phyloP scores from a whole-genome alignment of 371 early-diverging fungal genomes.

The Syncephalastrum contaminatum region DNA sequence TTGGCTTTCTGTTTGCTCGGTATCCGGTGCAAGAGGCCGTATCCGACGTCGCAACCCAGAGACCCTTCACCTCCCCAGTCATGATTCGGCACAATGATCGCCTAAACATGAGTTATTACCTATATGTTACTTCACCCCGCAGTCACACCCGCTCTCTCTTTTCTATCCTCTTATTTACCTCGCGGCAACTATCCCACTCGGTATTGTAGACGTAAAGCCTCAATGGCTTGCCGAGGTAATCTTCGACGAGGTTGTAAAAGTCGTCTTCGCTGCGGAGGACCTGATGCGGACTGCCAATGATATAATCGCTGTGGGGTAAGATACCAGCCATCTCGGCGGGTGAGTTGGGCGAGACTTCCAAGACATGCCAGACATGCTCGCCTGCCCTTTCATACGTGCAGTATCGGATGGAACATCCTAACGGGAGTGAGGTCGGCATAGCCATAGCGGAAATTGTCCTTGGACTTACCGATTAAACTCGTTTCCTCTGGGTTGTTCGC shows the following conservation, averaged over 20 bases:
- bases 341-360: slow-evolving; percentile 58
- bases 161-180: slow-evolving; percentile 32
- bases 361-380: slow-evolving; percentile 75
- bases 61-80: slow-evolving; percentile 74
- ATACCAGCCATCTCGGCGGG: slow-evolving; percentile 72
- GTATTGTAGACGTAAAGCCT: slow-evolving; percentile 64
- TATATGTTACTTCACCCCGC: neutral
- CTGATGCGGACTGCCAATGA: slow-evolving; percentile 63
- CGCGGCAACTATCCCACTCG: slow-evolving; percentile 63
- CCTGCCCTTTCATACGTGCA: slow-evolving; percentile 69
- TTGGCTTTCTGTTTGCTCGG: slow-evolving; percentile 15
- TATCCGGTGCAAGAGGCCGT: slow-evolving; percentile 29
- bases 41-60: slow-evolving; percentile 71
- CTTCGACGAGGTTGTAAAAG: slow-evolving; percentile 59
- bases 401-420: slow-evolving; percentile 74
- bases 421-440: slow-evolving; percentile 3
- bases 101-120: slow-evolving; percentile 19
- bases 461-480: slow-evolving; percentile 21
- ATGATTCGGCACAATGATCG: slow-evolving; percentile 65
- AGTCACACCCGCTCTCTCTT: too few species aligned
- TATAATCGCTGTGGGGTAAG: slow-evolving; percentile 61
- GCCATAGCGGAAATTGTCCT: slow-evolving; percentile 9
- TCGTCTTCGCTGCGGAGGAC: slow-evolving; percentile 59
- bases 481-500: slow-evolving; percentile 38
- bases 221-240: slow-evolving; percentile 54